Percentiles rank a stretch among this genome's conserved stretches.
Evolutionary conservation across 176 grass and related monocot genomes (phyloP).

Genomic region (Avena eriantha): DNA sequence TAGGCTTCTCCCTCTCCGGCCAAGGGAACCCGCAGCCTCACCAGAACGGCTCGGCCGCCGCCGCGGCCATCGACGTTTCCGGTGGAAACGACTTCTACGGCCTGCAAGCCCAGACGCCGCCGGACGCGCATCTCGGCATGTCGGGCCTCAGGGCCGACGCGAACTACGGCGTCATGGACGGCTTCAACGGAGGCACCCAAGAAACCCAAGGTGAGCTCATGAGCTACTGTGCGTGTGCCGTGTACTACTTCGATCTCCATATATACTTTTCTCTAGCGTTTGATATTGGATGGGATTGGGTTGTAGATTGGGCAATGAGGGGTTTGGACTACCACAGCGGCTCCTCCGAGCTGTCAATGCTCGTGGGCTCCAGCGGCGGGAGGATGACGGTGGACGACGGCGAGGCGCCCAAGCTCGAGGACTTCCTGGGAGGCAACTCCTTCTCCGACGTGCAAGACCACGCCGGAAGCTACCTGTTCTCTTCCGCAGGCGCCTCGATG

Average conservation of each 20-base stretch:
- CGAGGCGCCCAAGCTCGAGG: slow-evolving; percentile 88
- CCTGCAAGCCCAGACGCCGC: slow-evolving; percentile 31
- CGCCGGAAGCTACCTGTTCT: slow-evolving; percentile 59
- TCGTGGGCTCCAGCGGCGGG: slow-evolving; percentile 80
- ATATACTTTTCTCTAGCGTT: not conserved
- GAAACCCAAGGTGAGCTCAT: slow-evolving; percentile 54
- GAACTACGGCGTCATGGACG: slow-evolving; percentile 62
- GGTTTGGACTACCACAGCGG: slow-evolving; percentile 70
- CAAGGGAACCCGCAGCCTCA: slow-evolving; percentile 63
- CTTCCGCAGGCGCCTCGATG: slow-evolving; percentile 51
- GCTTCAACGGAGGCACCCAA: slow-evolving; percentile 54
- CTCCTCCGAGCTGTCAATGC: slow-evolving; percentile 91
- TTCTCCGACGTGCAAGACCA: slow-evolving; percentile 82
- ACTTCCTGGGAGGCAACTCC: slow-evolving; percentile 93
- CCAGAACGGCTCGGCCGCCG: slow-evolving; percentile 47
- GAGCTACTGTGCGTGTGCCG: not conserved
- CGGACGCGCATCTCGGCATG: slow-evolving; percentile 52
- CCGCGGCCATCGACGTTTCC: slow-evolving; percentile 49
- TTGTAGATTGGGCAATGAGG: slow-evolving; percentile 90
- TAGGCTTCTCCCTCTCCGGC: slow-evolving; percentile 73
- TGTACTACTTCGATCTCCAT: slow-evolving; percentile 31
- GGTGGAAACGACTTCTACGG: slow-evolving; percentile 62
- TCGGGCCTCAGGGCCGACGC: slow-evolving; percentile 26
- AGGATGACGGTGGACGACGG: slow-evolving; percentile 55
- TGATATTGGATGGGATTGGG: not conserved